A percentile compares a stretch with the other conserved stretches of the same genome.
These are phyloP conservation scores for Balansia obtecta DNA, from an alignment of 2,329 filamentous ascomycete species.

Conservation along the genomic window DNA sequence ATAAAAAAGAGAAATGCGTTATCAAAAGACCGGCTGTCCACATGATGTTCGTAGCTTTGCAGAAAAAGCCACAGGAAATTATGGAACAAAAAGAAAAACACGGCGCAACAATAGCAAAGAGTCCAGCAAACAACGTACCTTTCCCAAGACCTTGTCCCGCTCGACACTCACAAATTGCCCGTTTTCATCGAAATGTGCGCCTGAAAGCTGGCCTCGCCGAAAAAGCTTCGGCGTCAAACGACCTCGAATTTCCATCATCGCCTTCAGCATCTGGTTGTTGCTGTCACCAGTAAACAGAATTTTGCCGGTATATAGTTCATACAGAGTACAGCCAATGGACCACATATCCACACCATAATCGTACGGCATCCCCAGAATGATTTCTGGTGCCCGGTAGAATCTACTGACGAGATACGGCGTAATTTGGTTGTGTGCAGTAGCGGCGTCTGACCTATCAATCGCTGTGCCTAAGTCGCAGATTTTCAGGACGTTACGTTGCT, in stretches of 20 bases:
- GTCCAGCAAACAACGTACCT: constrained; percentile 37
- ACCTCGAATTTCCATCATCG: constrained; percentile 91
- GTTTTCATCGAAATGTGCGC: constrained; percentile 72
- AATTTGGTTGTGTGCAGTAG: constrained; percentile 63
- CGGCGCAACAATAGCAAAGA: constrained; percentile 2
- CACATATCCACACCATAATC: constrained; percentile 94
- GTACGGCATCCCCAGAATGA: constrained; percentile 93
- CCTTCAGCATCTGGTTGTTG: constrained; percentile 97
- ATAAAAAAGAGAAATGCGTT: too few relatives aligned
- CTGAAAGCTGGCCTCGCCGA: constrained; percentile 64
- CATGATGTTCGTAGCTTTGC: too few relatives aligned
- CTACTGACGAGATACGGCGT: constrained; percentile 93
- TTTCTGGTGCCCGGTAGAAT: constrained; percentile 93
- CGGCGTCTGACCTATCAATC: constrained; percentile 70
- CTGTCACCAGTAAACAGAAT: constrained; percentile 90
- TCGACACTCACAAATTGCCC: constrained; percentile 78
- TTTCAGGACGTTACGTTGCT: constrained; percentile 73
- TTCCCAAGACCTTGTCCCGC: constrained; percentile 75
- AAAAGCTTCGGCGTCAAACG: constrained; percentile 84
- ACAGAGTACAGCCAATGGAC: constrained; percentile 94
- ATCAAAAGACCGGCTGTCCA: too few relatives aligned
- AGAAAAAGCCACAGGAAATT: background rate
- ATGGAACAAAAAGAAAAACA: constrained; percentile 9
- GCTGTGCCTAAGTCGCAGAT: constrained; percentile 97
- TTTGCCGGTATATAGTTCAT: constrained; percentile 94